Evolutionary conservation across 805 yeast species (phyloP).

Genomic region (Maudiozyma saulgeensis): DNA sequence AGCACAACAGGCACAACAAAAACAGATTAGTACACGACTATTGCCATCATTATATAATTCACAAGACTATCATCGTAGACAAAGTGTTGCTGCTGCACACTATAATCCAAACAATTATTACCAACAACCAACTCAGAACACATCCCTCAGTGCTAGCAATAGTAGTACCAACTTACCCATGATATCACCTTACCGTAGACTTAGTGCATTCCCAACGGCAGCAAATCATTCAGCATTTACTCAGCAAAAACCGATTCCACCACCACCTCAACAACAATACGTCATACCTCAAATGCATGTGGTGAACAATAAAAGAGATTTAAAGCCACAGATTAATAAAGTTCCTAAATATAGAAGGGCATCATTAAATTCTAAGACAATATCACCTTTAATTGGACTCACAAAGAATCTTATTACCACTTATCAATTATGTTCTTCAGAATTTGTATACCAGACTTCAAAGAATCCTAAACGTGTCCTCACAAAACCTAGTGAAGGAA

Average conservation of each 20-base stretch:
- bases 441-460: slow-evolving; percentile 69
- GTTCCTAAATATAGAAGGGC: slow-evolving; percentile 66
- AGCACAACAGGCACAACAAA: slow-evolving; percentile 12
- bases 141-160: neutral
- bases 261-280: slow-evolving; percentile 7
- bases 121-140: neutral
- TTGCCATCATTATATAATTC: slow-evolving; percentile 14
- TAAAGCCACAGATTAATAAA: slow-evolving; percentile 51
- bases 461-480: slow-evolving; percentile 86
- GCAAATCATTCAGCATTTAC: neutral
- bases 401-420: slow-evolving; percentile 72
- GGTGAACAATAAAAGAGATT: slow-evolving; percentile 38
- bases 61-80: slow-evolving; percentile 30
- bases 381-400: slow-evolving; percentile 74
- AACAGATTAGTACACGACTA: slow-evolving; percentile 12
- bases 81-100: slow-evolving; percentile 28
- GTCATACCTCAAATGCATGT: slow-evolving; percentile 41
- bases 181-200: slow-evolving; percentile 20
- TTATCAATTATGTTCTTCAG: slow-evolving; percentile 76
- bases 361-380: slow-evolving; percentile 49
- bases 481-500: slow-evolving; percentile 85
- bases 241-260: slow-evolving; percentile 2
- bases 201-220: slow-evolving; percentile 22
- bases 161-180: slow-evolving; percentile 4
- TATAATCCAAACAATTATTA: neutral